Evolutionary conservation across 2,329 filamentous ascomycete species (phyloP).

Genomic region (Aspergillaceae sp.): DNA sequence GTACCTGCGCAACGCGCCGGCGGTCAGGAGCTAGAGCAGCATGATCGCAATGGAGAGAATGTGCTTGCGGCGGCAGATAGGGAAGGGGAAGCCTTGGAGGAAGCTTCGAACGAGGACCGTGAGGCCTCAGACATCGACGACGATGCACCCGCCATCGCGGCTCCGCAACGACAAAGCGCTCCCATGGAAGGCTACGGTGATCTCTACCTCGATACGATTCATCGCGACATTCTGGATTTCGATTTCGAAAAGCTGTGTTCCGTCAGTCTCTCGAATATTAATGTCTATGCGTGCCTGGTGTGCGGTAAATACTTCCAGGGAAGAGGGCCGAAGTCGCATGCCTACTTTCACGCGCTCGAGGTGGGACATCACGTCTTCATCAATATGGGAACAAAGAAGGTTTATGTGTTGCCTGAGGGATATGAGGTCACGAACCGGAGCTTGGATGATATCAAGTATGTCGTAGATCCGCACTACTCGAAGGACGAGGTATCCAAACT

Average conservation of each 20-base stretch:
- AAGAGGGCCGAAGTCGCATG: conserved; percentile 84
- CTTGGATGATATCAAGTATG: conserved; percentile 95
- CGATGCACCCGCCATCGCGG: conserved; percentile 27
- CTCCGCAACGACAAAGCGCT: conserved; percentile 57
- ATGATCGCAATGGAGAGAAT: conserved; percentile 28
- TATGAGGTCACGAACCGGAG: conserved; percentile 95
- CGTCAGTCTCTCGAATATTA: conserved; percentile 92
- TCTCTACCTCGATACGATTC: conserved; percentile 94
- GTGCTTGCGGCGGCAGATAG: conserved; percentile 54
- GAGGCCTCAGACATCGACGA: conserved; percentile 29
- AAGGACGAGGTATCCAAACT: conserved; percentile 70
- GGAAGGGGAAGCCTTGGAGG: conserved; percentile 51
- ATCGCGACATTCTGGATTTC: conserved; percentile 87
- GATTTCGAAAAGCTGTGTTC: conserved; percentile 99
- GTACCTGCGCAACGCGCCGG: conserved; percentile 17
- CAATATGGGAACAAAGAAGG: conserved; percentile 64
- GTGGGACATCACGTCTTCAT: conserved; percentile 95
- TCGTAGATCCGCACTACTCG: conserved; percentile 81
- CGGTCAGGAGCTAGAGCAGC: conserved; percentile 26
- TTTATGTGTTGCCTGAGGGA: conserved; percentile 66
- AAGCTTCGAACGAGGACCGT: conserved; percentile 20
- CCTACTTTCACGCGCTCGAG: conserved; percentile 95
- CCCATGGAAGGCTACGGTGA: conserved; percentile 86
- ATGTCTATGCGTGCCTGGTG: conserved; percentile 94
- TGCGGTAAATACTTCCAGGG: conserved; percentile 98